Conservation (phyloP, 202 grass and related monocot genomes). For the Alloteropsis angusta region DNA sequence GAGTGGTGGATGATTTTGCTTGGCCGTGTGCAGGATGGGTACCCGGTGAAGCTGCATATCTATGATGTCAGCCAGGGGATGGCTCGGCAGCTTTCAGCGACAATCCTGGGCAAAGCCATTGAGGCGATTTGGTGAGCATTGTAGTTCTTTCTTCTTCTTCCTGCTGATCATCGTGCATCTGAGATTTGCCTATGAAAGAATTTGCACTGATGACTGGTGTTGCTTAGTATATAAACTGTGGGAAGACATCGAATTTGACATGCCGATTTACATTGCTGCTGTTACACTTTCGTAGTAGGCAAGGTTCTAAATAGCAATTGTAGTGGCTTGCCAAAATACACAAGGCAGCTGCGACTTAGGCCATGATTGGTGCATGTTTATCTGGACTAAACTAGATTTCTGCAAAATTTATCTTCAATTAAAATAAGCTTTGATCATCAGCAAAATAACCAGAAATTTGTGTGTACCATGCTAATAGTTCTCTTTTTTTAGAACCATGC, state of each 20-base stretch:
- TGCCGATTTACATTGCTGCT: neutral
- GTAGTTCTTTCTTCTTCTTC: neutral
- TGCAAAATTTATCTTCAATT: neutral
- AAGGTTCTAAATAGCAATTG: neutral
- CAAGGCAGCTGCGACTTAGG: too few species aligned
- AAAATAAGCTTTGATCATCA: neutral
- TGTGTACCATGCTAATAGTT: neutral
- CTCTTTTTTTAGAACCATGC: too few species aligned
- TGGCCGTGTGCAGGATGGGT: conserved; percentile 46
- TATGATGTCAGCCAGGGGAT: conserved; percentile 85
- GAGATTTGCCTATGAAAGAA: neutral
- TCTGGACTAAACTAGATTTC: neutral
- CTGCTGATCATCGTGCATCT: neutral
- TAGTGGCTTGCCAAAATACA: too few species aligned
- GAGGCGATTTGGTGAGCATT: conserved; percentile 72
- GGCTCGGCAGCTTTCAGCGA: conserved; percentile 55
- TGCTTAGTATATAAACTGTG: neutral
- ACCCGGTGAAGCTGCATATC: conserved; percentile 70
- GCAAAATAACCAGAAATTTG: neutral
- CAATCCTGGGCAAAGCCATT: conserved; percentile 54
- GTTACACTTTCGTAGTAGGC: neutral
- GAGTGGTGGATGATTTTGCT: neutral
- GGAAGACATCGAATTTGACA: neutral
- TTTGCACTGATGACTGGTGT: neutral
- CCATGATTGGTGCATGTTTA: neutral